A percentile compares a stretch with the other conserved stretches of the same genome.
phyloP scores from a whole-genome alignment of 805 yeast genomes.

The Candida mattraensis region DNA sequence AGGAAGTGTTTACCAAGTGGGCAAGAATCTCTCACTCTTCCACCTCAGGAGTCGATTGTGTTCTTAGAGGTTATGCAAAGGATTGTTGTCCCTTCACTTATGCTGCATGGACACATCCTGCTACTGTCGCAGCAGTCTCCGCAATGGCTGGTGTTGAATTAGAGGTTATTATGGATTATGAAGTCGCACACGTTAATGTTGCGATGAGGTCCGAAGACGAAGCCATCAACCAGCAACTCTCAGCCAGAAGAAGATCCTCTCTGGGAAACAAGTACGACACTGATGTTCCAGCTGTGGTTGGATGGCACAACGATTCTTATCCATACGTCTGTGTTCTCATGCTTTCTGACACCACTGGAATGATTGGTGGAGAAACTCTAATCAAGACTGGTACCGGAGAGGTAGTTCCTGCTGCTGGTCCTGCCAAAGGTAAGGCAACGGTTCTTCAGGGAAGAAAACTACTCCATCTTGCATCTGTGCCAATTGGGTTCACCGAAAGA shows the following conservation, averaged over 20 bases:
- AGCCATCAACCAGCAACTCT: constrained; percentile 33
- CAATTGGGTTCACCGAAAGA: constrained; percentile 41
- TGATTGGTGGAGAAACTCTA: constrained; percentile 64
- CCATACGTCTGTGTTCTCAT: constrained; percentile 65
- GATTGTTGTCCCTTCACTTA: constrained; percentile 49
- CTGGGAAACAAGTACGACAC: constrained; percentile 26
- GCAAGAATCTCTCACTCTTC: constrained; percentile 45
- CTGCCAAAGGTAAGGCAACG: constrained; percentile 50
- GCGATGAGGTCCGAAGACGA: constrained; percentile 42
- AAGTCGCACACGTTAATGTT: constrained; percentile 53
- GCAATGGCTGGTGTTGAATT: constrained; percentile 61
- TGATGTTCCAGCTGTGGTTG: constrained; percentile 54
- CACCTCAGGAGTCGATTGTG: constrained; percentile 50
- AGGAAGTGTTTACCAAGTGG: constrained; percentile 44
- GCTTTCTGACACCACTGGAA: constrained; percentile 56
- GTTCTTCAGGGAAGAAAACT: constrained; percentile 48
- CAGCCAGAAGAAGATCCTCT: constrained; percentile 26
- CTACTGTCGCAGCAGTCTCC: constrained; percentile 50
- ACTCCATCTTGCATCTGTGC: constrained; percentile 47
- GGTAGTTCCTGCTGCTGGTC: constrained; percentile 37
- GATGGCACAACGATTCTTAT: constrained; percentile 65
- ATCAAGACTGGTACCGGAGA: constrained; percentile 46
- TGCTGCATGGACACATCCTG: constrained; percentile 61
- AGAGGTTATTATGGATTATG: constrained; percentile 56
- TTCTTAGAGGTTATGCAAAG: constrained; percentile 51